Evolutionary conservation across 129 eudicot species (phyloP).

Genomic region (Ambrosia trifida): DNA sequence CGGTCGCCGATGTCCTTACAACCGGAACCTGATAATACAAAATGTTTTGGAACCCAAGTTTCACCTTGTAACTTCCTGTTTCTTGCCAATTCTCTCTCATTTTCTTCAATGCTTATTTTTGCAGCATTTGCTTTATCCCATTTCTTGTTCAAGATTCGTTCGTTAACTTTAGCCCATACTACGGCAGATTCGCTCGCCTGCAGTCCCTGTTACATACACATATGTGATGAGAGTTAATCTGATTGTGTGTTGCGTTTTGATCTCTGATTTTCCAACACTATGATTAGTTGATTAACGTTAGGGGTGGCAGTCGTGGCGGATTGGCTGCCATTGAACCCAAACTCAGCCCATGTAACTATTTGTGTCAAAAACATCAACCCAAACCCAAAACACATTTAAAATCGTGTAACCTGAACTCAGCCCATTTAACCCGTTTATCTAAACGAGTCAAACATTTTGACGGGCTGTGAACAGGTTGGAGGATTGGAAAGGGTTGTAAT

Average conservation of each 20-base stretch:
- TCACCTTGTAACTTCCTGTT: slow-evolving; percentile 43
- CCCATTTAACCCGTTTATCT: background rate
- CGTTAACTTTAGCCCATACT: slow-evolving; percentile 74
- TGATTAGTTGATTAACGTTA: background rate
- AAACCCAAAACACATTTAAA: background rate
- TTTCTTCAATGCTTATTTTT: slow-evolving; percentile 54
- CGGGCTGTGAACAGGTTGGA: background rate
- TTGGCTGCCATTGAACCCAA: too few species aligned
- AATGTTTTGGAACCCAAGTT: slow-evolving; percentile 70
- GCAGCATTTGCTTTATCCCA: slow-evolving; percentile 87
- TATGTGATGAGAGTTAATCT: background rate
- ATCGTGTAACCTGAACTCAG: background rate
- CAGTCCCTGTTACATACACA: slow-evolving; percentile 46
- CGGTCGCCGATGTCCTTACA: slow-evolving; percentile 52
- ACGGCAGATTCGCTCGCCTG: slow-evolving; percentile 63
- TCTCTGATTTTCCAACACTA: too few species aligned
- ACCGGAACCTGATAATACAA: slow-evolving; percentile 45
- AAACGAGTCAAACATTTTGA: background rate
- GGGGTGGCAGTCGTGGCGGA: background rate
- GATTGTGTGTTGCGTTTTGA: too few species aligned
- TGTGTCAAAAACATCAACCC: background rate
- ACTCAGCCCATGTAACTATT: background rate
- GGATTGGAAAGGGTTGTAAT: too few species aligned
- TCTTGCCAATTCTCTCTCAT: slow-evolving; percentile 54
- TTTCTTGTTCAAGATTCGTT: slow-evolving; percentile 49